Evolutionary conservation across 73 alveolate genomes (phyloP).

Genomic region (Paramecium octaurelia): DNA sequence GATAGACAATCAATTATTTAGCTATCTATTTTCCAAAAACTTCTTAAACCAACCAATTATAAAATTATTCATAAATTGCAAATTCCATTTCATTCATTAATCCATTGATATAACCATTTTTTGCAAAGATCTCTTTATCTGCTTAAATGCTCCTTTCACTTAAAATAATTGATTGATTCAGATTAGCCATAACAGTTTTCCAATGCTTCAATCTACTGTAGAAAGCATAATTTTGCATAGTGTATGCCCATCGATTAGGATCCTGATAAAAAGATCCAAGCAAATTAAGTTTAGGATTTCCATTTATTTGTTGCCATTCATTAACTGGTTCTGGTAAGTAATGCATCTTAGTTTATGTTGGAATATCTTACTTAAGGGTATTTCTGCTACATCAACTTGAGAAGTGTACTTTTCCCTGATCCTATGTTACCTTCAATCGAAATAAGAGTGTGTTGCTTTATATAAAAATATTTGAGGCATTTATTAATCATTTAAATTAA

Average conservation of each 20-base stretch:
- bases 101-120: not conserved
- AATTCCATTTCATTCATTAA: conserved; percentile 29
- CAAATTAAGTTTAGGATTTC: not conserved
- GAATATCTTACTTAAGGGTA: not conserved
- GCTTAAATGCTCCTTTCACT: conserved; percentile 36
- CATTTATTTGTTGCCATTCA: conserved; percentile 11
- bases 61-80: not conserved
- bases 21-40: not conserved
- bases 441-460: not conserved
- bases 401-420: conserved; percentile 53
- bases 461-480: not conserved
- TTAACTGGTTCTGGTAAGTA: conserved; percentile 37
- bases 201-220: conserved; percentile 41
- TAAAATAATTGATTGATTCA: not conserved
- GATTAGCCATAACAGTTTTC: not conserved
- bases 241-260: conserved; percentile 30
- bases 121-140: conserved; percentile 33
- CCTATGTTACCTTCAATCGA: conserved; percentile 40
- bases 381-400: not conserved
- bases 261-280: conserved; percentile 16
- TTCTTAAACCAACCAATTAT: conserved; percentile 28
- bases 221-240: conserved; percentile 43
- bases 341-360: not conserved
- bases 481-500: not conserved
- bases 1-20: not conserved